Base-by-base conservation (phyloP, 768 basidiomycete genomes). In the Boletus tomentosulus region DNA sequence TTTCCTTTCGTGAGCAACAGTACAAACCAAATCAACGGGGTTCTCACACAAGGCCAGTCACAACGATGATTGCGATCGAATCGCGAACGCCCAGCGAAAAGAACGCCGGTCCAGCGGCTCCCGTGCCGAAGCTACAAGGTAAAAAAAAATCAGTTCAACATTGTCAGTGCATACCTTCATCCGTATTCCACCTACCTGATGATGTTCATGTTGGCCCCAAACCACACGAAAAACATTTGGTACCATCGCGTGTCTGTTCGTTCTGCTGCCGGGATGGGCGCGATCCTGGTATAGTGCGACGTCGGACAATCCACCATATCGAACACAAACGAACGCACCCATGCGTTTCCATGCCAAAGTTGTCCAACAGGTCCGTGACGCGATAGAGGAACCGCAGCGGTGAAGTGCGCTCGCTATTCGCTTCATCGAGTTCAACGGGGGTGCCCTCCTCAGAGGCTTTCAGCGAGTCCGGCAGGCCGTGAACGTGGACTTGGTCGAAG, bases 141-240 rank as follows among this genome's bases (percentile, higher is more conserved):
- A 4, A 2, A 3, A 33, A 33, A 31, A 33, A 33, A 25, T 28
- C 44, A n/a, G 25, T 3, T 39, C 10, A 43, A 24, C 1, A 9
- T 9, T 15, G 4, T 27, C 30, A 5, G 16, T 25, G 13, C 19
- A 22, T 8, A 10, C 8, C 44, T 12, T 22, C 25, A 7, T 31
- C 10, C 10, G 30, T 5, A 31, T 13, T 47, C 16, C 6, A 67
- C 77, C 24, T 52, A 78, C 74, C 68, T 53, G 33, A 78, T 61
- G 30, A 79, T 67, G 52, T 78, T 77, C 65, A 77, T 66, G 51
- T 75, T 77, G 30, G 74, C 67, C 33, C 77, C 76, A 57, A 79
- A 74, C 77, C 77, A 79, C 16, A 78, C 72, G 60, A 79, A 78
- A 59, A 78, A 79, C 67, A 77, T 68, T 56, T 79, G 76, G 53